Conservation (phyloP, 768 basidiomycete species). For the Coprinopsis sp. region DNA sequence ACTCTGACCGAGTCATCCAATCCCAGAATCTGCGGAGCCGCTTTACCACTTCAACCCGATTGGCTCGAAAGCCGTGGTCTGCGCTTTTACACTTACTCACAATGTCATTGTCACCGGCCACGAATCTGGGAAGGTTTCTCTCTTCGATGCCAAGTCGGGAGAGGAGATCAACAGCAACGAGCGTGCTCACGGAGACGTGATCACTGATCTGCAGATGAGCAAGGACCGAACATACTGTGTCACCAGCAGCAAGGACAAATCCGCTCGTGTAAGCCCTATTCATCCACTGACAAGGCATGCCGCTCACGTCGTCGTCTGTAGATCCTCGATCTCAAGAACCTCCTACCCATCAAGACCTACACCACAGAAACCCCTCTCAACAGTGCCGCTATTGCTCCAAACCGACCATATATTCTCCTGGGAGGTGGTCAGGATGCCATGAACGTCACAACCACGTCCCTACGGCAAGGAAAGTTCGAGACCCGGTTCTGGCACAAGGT, state of each 20-base stretch:
- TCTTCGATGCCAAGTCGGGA: constrained; percentile 85
- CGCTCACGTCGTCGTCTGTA: constrained; percentile 21
- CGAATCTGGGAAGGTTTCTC: constrained; percentile 90
- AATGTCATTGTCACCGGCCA: constrained; percentile 88
- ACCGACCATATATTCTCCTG: constrained; percentile 84
- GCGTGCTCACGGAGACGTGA: constrained; percentile 78
- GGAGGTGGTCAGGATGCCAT: constrained; percentile 99
- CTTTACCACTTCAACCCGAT: constrained; percentile 77
- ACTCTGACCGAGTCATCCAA: constrained; percentile 1
- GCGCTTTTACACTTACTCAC: constrained; percentile 78
- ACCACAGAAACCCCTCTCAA: constrained; percentile 93
- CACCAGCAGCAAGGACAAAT: constrained; percentile 96
- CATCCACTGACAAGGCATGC: neutral
- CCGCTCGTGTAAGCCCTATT: constrained; percentile 66
- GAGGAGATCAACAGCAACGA: constrained; percentile 82
- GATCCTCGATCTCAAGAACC: constrained; percentile 86
- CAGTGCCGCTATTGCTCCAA: constrained; percentile 82
- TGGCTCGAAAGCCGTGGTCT: constrained; percentile 96
- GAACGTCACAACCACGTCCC: constrained; percentile 92
- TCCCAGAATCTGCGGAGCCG: constrained; percentile 71
- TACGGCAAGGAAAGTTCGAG: constrained; percentile 96
- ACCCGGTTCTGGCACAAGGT: constrained; percentile 97
- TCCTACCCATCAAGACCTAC: constrained; percentile 90
- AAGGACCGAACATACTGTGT: constrained; percentile 92
- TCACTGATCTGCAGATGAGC: constrained; percentile 91